Base-by-base conservation (phyloP, 2,329 filamentous ascomycete species). In the Elsinoe batatas region DNA sequence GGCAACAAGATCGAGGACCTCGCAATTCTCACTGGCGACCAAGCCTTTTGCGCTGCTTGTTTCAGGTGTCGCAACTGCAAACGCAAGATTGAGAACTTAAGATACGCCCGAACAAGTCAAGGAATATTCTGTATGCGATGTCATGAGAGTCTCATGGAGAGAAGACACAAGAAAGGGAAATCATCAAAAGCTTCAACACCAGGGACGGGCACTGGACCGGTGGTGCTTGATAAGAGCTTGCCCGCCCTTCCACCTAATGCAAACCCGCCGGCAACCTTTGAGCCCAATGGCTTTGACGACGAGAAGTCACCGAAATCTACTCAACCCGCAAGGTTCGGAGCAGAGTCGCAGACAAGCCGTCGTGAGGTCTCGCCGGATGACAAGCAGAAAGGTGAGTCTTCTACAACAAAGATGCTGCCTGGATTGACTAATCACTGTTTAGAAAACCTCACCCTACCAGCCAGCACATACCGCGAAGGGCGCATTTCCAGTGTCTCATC, bases 71-170 rank as follows among this genome's bases (percentile, higher is more conserved):
- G 93, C 64, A 98, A 97, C 70, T 98, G 93, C 78, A 98, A 97
- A 76, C 84, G 88, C 69, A 96, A 96, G 76, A 98, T 98, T 59
- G 93, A 98, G 72, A 98, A 98, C 69, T 78, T 98, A 61, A 85
- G 91, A 69, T 98, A 97, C 81, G 93, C 93, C 55, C 84, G 93
- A 67, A 98, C 93, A 1, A 96, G 91, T 6, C 93, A 97, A 71
- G 93, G 93, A 58, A 98, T 98, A 64, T 97, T 98, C 69, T 98
- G 93, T 74, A 98, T 98, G 93, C 90, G 85, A 66, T 98, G 93
- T 69, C 93, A 98, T 68, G 93, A 98, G 72, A 93, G 89, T 26
- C 74, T 98, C 54, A 97, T 97, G 90, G 89, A 91, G 50, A 80
- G 91, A 60, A 81, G 91, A 61, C 81, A 89, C 65, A 96, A 97